Percentiles rank a stretch among this genome's conserved stretches.
Conservation (phyloP, 306 rosid species). For the Rosa persica region DNA sequence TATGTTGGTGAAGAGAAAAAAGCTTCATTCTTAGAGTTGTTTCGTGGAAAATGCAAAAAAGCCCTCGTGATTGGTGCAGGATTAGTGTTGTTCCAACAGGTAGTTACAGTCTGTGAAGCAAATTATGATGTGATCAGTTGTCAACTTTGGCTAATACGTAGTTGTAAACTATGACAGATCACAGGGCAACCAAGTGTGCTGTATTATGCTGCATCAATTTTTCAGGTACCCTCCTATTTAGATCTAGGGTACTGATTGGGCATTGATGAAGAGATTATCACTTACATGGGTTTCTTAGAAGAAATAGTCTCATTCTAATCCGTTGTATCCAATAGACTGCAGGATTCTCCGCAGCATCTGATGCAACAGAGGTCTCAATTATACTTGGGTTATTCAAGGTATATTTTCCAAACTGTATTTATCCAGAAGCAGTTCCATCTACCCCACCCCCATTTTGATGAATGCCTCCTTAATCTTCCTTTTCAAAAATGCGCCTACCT, state of each 20-base stretch:
- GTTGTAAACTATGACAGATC: conserved; percentile 58
- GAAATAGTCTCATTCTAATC: conserved; percentile 30
- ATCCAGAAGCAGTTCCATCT: neutral
- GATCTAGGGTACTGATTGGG: conserved; percentile 19
- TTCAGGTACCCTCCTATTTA: conserved; percentile 63
- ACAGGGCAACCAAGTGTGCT: conserved; percentile 99
- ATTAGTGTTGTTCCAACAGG: conserved; percentile 97
- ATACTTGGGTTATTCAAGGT: conserved; percentile 90
- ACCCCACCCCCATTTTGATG: neutral
- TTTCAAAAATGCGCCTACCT: neutral
- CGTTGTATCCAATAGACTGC: conserved; percentile 60
- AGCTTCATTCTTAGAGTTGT: conserved; percentile 61
- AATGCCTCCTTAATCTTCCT: neutral
- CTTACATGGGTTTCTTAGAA: neutral
- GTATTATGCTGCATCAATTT: conserved; percentile 88
- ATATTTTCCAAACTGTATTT: conserved; percentile 3
- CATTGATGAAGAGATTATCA: conserved; percentile 16
- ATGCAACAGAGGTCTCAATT: conserved; percentile 93
- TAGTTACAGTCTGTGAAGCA: conserved; percentile 35
- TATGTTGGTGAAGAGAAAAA: conserved; percentile 67
- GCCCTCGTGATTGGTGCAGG: conserved; percentile 81
- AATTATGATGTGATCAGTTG: conserved; percentile 21
- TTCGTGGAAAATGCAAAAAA: conserved; percentile 73
- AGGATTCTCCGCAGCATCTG: conserved; percentile 89
- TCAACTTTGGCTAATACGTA: conserved; percentile 33